Base-by-base conservation (phyloP, 257 asterid genomes). In the Ilex aquifolium region DNA sequence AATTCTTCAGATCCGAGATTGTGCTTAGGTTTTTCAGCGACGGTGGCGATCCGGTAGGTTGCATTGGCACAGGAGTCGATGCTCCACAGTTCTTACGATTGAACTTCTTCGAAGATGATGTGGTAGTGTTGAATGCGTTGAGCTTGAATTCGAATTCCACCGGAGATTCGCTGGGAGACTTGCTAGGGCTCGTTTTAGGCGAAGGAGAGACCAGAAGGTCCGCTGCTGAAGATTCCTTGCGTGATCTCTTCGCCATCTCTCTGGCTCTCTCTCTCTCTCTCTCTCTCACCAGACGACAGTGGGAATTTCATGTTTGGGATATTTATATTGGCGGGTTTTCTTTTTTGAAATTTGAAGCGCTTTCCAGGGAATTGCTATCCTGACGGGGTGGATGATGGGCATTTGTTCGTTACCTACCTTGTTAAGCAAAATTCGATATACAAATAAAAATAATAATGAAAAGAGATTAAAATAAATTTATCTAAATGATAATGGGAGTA, bases 1-100 rank as follows among this genome's bases (percentile, higher is more conserved):
- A 63, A 32, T 79, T 83, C 83, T 74, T 90, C 76, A 87, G 85
- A 80, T 90, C 97, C 29, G 85, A 73, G 70, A 90, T 70, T 69
- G 87, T 63, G 69, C 67, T 81, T 51, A 76, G 68, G 60, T 72
- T 79, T 52, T 76, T 79, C 61, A 75, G 68, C 61, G 86, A 71
- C 8, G 62, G 63, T 15, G 58, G 66, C 59, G 75, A 63, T 69
- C 79, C 86, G 16, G 66, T 64, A 73, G 80, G 71, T 64, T 70
- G 75, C 76, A 65, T 52, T 70, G 76, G 65, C 70, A 75, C 75
- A 44, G 84, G 65, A 31, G 68, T 69, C 29, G 84, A 67, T 31
- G 69, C 76, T 12, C 72, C 72, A 10, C 57, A n/a, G 17, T 14
- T 50, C 56, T 42, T 61, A 60, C 6, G 56, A 42, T 44, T 15